Evolutionary conservation across 208 protist species (phyloP), one percentile per base, ranked within the genome.

Genomic region (Novymonas esmeraldas): DNA sequence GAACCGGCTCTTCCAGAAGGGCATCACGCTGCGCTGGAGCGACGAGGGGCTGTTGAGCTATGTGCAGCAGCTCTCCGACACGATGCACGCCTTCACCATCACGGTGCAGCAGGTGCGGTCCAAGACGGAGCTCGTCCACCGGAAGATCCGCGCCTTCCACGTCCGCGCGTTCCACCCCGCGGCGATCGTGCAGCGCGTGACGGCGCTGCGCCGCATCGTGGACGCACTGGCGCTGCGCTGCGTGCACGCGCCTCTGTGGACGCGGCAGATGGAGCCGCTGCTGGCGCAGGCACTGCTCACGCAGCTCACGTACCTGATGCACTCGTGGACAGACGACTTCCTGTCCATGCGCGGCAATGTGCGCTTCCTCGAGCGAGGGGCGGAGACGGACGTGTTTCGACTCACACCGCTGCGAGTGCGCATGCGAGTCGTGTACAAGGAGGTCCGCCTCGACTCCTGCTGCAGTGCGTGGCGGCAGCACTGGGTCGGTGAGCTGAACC

Each of bases 311-410:
- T 82, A 76, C 52, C 76, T 92, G 5, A 73, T 95, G 50, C 80
- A 82, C 42, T 79, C 84, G 6, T 97, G 89, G 88, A 92, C 89
- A 11, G 59, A 70, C 36, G 92, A 97, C 67, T 97, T 93, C 68
- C n/a, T 81, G 9, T 85, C 85, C 10, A 93, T 97, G 85, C 79
- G 78, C 39, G 64, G 73, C 56, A 82, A 97, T 61, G 45, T 74
- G 9, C 78, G 84, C 24, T 95, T 86, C 67, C 57, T 95, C 20
- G 74, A 87, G 34, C 59, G 58, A 13, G 50, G 26, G n/a, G 61
- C 68, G 4, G 74, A 85, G 68, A 97, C 89, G 45, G 85, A 90
- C 14, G 81, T 91, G 44, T 97, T 92, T 74, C 73, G 67, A 9
- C 80, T 97, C 28, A 70, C 68, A n/a, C 92, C 92, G 31, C 61